Evolutionary conservation across 768 basidiomycete species (phyloP), one percentile per base, ranked within the genome.

Genomic region (Asterophora parasitica): DNA sequence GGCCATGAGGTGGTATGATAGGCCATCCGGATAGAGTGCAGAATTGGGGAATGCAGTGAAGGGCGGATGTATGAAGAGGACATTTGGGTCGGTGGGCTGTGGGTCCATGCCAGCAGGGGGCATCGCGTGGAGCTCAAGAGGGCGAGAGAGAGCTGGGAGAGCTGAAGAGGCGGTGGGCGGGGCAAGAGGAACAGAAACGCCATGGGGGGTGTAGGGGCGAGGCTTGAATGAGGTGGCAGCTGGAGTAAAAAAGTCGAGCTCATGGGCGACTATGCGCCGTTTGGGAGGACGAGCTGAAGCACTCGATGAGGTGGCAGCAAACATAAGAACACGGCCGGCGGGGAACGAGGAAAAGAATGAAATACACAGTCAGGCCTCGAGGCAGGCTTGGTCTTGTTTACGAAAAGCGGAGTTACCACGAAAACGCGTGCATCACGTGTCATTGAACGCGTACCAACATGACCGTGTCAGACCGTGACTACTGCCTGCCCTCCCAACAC

Each of bases 61-160:
- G 7, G 88, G 88, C 0, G 86, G 83, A 55, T 79, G 86, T 30
- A 91, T 77, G 64, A 91, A 88, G 49, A 85, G 56, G 37, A 80
- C 76, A 44, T 70, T 74, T 16, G 79, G 77, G 56, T 91, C 88
- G n/a, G 73, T 71, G 4, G 74, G 75, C 10, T 75, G 74, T 1
- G 88, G 88, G 58, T 90, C 88, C 76, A 81, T 78, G 51, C 76
- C 71, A 17, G 74, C 72, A 12, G 79, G 64, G 28, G 77, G 74
- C 3, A 77, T 60, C 4, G 70, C 65, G 46, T 77, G 67, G 5
- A 71, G 49, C n/a, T 72, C 73, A 44, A 71, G 61, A n/a, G 65
- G 50, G 46, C 68, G 69, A 1, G 61, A 46, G 16, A 61, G 63
- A 40, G 46, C 59, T 47, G 70, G 65, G n/a, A 66, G 44, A 16